Percentiles rank a stretch among this genome's conserved stretches.
phyloP scores from a whole-genome alignment of 2,329 filamentous ascomycete genomes.

The Talaromyces funiculosus region DNA sequence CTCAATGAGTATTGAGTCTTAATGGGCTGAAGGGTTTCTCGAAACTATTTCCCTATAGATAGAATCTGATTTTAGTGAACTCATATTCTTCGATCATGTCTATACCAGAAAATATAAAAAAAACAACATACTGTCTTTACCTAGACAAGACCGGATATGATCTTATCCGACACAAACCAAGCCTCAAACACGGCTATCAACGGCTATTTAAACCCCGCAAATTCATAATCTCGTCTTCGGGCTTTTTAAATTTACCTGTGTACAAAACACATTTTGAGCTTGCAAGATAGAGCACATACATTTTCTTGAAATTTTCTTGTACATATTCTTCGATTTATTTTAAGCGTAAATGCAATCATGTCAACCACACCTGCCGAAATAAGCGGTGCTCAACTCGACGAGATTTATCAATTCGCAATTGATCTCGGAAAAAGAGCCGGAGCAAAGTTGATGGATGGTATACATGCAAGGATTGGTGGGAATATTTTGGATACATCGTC shows the following conservation, averaged over 20 bases:
- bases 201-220: background rate
- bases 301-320: background rate
- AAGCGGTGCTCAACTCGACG: constrained; percentile 40
- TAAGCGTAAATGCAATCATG: background rate
- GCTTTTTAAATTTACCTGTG: background rate
- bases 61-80: too few relatives aligned
- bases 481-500: background rate
- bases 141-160: background rate
- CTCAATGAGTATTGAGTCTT: constrained; percentile 4
- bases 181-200: background rate
- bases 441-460: constrained; percentile 58
- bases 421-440: constrained; percentile 66
- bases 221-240: background rate
- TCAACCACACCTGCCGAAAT: background rate
- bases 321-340: background rate
- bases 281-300: background rate
- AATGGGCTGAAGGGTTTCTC: background rate
- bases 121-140: background rate
- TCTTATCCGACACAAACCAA: background rate
- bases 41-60: background rate
- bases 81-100: too few relatives aligned
- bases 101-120: too few relatives aligned
- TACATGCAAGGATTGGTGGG: constrained; percentile 50
- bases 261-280: background rate
- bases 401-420: constrained; percentile 65